phyloP scores from a whole-genome alignment of 192 early-diverging fungal genomes.

The Backusella luteola region DNA sequence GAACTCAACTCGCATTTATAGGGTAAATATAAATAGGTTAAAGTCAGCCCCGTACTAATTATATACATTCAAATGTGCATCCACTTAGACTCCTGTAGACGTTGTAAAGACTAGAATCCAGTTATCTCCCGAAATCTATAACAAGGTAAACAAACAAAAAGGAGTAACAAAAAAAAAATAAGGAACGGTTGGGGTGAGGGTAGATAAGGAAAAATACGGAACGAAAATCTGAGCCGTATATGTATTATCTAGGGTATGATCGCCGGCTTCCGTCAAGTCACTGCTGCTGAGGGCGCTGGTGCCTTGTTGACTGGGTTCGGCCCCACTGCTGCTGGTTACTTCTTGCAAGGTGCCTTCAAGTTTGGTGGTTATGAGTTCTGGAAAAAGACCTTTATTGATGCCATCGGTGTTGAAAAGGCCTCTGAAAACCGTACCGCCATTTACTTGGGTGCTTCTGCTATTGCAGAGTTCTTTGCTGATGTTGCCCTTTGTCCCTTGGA shows the following conservation, averaged over 20 bases:
- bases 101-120: slow-evolving; percentile 80
- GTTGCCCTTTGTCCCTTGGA: slow-evolving; percentile 73
- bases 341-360: slow-evolving; percentile 67
- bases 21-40: slow-evolving; percentile 8
- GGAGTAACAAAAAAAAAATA: slow-evolving; percentile 5
- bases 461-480: slow-evolving; percentile 78
- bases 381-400: slow-evolving; percentile 55
- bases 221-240: not conserved
- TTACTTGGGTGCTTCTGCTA: slow-evolving; percentile 62
- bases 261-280: slow-evolving; percentile 49
- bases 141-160: slow-evolving; percentile 40
- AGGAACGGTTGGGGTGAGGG: not conserved
- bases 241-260: slow-evolving; percentile 43
- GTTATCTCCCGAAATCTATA: slow-evolving; percentile 59
- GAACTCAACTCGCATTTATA: not conserved
- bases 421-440: slow-evolving; percentile 59
- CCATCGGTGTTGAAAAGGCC: slow-evolving; percentile 55
- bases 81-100: slow-evolving; percentile 49
- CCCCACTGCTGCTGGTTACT: slow-evolving; percentile 63
- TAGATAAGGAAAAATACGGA: not conserved
- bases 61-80: not conserved
- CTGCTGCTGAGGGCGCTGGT: slow-evolving; percentile 51
- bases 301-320: slow-evolving; percentile 64
- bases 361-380: slow-evolving; percentile 70
- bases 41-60: not conserved